Percentiles rank a stretch among this genome's conserved stretches.
Evolutionary conservation across 495 filamentous ascomycete species (phyloP).

Genomic region (Penicillium salamii): DNA sequence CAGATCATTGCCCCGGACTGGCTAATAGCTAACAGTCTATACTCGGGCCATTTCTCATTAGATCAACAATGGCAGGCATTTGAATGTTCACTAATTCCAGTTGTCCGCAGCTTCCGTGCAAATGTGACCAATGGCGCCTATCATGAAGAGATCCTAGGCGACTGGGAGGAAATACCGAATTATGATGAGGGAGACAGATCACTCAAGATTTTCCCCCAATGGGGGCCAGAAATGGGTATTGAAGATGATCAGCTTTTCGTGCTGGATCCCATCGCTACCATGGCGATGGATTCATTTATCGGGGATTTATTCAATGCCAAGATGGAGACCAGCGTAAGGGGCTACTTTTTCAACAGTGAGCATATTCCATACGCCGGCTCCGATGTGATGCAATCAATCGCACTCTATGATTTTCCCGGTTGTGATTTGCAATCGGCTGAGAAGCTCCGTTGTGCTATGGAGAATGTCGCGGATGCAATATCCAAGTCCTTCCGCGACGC

Average conservation of each 20-base stretch:
- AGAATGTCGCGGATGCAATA: slow-evolving; percentile 15
- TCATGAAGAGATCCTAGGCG: slow-evolving; percentile 2
- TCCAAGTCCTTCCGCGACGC: slow-evolving; percentile 15
- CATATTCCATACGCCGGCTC: background rate
- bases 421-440: background rate
- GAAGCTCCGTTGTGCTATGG: slow-evolving; percentile 17
- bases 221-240: background rate
- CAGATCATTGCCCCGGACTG: background rate
- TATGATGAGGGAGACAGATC: no score
- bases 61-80: slow-evolving; percentile 1
- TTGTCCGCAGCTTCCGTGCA: slow-evolving; percentile 9
- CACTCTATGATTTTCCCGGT: background rate
- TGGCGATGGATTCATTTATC: no score
- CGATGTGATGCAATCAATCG: background rate
- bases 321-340: no score
- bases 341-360: no score
- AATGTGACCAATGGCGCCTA: slow-evolving; percentile 1
- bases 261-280: no score
- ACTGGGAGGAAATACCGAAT: background rate
- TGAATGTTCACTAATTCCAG: slow-evolving; percentile 12
- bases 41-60: no score
- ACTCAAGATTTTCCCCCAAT: background rate
- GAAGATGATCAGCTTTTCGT: background rate
- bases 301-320: no score
- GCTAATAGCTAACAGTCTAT: no score